Base-by-base conservation (phyloP, 148 eudicot genomes). In the Amaranthus cruentus region DNA sequence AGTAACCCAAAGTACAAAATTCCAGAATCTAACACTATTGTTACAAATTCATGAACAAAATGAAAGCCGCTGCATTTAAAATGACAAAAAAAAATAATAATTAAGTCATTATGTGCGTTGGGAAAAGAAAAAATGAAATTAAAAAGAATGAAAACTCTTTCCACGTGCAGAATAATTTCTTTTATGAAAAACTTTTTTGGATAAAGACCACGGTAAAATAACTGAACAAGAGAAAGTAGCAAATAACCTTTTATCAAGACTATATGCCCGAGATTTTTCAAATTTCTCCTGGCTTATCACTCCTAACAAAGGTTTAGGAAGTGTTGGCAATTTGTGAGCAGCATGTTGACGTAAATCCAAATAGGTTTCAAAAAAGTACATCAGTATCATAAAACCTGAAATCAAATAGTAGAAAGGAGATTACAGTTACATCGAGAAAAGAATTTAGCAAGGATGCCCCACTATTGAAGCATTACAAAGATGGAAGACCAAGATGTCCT, bases 211-310 rank as follows among this genome's bases (percentile, higher is more conserved):
- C 46, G 51, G 62, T 43, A 54, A 47, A 28, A 68, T 7, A 47
- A 47, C 10, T 52, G n/a, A 52, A 66, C 4, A 69, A 8, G 4
- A 50, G 57, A 69, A 47, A 67, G 50, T 11, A 46, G 56, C 38
- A 63, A 47, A 49, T 59, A 72, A 95, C 98, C 98, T 95, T 82
- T 95, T 95, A 80, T 95, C 98, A 77, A 95, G 88, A 80, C 91
- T 95, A 79, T 95, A 95, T 58, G 97, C 97, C 72, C 97, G 84
- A 64, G 98, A 89, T 47, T 95, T 95, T 82, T 89, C 90, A 74
- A 95, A 95, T 79, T 95, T 95, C 74, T 91, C 96, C 75, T 86
- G 88, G 84, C 98, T 91, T 71, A 95, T 95, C 71, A 95, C 91
- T 68, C 89, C 96, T 69, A 81, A 78, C 86, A 95, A 85, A 13